These are phyloP conservation scores for Malassezia yamatoensis DNA, from an alignment of 1,284 basidiomycete species.

Conservation along the genomic window DNA sequence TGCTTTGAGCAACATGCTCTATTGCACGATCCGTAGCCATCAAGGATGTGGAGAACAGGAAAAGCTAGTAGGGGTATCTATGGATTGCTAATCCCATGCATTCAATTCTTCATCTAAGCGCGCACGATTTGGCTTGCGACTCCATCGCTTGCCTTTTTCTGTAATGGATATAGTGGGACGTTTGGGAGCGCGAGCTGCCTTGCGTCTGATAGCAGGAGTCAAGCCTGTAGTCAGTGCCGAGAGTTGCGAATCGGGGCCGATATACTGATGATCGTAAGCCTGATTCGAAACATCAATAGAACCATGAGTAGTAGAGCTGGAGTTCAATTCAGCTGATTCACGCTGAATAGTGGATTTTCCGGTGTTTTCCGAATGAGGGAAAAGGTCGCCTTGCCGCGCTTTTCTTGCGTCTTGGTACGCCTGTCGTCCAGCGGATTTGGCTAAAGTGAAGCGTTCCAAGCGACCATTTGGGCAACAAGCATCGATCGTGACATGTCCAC, in stretches of 20 bases:
- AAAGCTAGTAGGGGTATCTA: not conserved
- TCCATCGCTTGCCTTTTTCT: not conserved
- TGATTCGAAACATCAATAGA: not conserved
- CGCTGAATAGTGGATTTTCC: not conserved
- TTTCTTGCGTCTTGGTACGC: constrained; percentile 90
- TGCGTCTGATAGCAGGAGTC: not conserved
- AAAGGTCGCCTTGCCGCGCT: constrained; percentile 82
- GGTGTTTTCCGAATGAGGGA: constrained; percentile 60
- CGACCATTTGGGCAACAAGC: constrained; percentile 72
- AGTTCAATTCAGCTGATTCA: not conserved
- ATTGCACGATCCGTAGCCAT: constrained; percentile 4
- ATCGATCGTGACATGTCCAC: constrained; percentile 86
- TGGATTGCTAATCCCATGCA: not conserved
- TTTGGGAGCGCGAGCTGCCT: constrained; percentile 10
- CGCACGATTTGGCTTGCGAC: constrained; percentile 13
- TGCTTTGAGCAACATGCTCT: not conserved
- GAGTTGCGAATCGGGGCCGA: constrained; percentile 11
- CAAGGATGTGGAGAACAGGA: not conserved
- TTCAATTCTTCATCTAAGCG: constrained; percentile 10
- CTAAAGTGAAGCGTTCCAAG: constrained; percentile 79
- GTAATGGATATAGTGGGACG: not conserved
- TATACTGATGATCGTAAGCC: not conserved
- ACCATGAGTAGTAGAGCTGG: not conserved
- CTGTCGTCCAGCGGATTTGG: constrained; percentile 86
- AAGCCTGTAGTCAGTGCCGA: not conserved